Evolutionary conservation across 1,139 yeast genomes (phyloP), one percentile per base, ranked within the genome.

Genomic region (Candida glucosophila): DNA sequence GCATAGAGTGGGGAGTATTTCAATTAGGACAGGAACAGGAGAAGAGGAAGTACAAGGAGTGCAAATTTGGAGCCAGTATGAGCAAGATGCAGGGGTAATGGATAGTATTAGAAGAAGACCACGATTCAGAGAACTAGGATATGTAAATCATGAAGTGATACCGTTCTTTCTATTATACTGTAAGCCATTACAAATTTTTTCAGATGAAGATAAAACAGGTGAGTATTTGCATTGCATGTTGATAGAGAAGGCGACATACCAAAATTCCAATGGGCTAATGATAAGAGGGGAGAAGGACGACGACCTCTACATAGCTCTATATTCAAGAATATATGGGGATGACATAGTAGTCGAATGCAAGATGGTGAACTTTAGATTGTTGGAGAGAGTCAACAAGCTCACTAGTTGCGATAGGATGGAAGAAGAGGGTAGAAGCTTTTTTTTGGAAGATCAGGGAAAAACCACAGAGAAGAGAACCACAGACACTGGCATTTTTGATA

Each of bases 401-500:
- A 13, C 10, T 6, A 5, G 12, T 6, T 6, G 20, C 20, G 20
- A 9, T 5, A 9, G 5, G 14, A 6, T 16, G n/a, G n/a, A n/a
- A n/a, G n/a, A n/a, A n/a, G n/a, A n/a, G n/a, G n/a, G n/a, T n/a
- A n/a, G n/a, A n/a, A n/a, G n/a, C n/a, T n/a, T n/a, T n/a, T n/a
- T n/a, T n/a, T n/a, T n/a, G n/a, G n/a, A n/a, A n/a, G n/a, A n/a
- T n/a, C n/a, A n/a, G n/a, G n/a, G n/a, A n/a, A n/a, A n/a, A n/a
- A n/a, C n/a, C n/a, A n/a, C 8, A 16, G n/a, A 16, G n/a, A 16
- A 16, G n/a, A 16, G 8, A 8, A 16, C 28, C 12, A 17, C 44
- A 5, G 39, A 42, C 14, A 42, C 48, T 4, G 35, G 43, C 7
- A 46, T 55, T 3, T 58, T 62, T 24, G 69, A 62, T 33, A 54